Conservation (phyloP, 495 filamentous ascomycete genomes). For the Annulohypoxylon maeteangense region DNA sequence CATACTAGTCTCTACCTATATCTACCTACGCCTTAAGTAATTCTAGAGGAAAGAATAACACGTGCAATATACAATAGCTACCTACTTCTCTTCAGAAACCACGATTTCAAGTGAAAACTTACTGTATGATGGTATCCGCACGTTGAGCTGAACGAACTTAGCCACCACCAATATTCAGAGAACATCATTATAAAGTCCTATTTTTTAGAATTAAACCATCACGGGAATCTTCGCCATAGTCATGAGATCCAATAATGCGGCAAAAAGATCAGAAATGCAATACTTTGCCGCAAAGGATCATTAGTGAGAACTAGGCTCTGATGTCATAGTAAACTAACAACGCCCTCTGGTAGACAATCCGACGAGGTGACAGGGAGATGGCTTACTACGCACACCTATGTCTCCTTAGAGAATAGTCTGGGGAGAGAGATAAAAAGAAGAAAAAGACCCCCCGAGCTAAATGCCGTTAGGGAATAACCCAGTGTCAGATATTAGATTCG, state of each 20-base stretch:
- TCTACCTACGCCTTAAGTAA: neutral
- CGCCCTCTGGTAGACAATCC: neutral
- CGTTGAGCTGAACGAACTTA: neutral
- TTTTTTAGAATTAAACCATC: neutral
- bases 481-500: neutral
- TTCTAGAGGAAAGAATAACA: neutral
- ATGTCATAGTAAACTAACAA: conserved; percentile 5
- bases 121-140: neutral
- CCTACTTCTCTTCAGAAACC: neutral
- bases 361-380: conserved; percentile 2
- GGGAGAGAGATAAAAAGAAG: neutral
- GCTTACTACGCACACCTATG: neutral
- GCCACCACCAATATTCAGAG: neutral
- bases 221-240: neutral
- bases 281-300: conserved; percentile 32
- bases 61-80: too few species aligned
- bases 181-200: conserved; percentile 6
- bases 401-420: neutral
- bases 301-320: conserved; percentile 18
- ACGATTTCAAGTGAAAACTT: neutral
- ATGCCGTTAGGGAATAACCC: neutral
- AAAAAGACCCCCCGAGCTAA: too few species aligned
- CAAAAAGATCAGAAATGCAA: conserved; percentile 18
- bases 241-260: conserved; percentile 12
- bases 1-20: neutral